Percentiles rank a stretch among this genome's conserved stretches.
phyloP scores from a whole-genome alignment of 306 rosid genomes.

The Vigna mungo region DNA sequence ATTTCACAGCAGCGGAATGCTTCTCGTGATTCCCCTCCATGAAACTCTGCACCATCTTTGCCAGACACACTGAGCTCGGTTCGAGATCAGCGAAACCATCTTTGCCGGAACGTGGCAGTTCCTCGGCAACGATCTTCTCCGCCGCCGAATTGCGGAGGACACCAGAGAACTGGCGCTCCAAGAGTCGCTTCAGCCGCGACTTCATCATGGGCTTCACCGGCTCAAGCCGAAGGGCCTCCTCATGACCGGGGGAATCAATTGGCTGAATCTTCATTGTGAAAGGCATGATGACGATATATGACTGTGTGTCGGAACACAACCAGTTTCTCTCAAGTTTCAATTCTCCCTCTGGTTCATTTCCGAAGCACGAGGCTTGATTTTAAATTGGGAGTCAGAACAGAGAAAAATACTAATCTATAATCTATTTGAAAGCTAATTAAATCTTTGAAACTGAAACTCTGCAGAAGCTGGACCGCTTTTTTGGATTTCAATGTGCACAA shows the following conservation, averaged over 20 bases:
- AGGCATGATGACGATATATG: slow-evolving; percentile 49
- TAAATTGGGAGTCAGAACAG: slow-evolving; percentile 25
- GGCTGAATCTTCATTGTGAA: slow-evolving; percentile 92
- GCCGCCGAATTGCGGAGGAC: slow-evolving; percentile 56
- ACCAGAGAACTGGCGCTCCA: slow-evolving; percentile 78
- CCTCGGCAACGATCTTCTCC: slow-evolving; percentile 55
- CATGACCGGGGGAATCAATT: slow-evolving; percentile 58
- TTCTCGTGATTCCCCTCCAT: slow-evolving; percentile 77
- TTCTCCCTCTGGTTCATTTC: slow-evolving; percentile 42
- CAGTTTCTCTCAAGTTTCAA: slow-evolving; percentile 28
- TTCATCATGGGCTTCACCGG: slow-evolving; percentile 67
- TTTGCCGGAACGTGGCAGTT: slow-evolving; percentile 48
- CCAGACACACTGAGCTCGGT: slow-evolving; percentile 78
- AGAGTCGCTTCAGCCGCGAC: slow-evolving; percentile 79
- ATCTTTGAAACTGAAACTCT: slow-evolving; percentile 42
- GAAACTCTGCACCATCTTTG: slow-evolving; percentile 87
- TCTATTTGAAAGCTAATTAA: slow-evolving; percentile 22
- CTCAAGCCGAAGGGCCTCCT: slow-evolving; percentile 53
- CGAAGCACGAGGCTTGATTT: slow-evolving; percentile 40
- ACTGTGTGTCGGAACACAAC: background rate
- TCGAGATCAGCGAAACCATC: slow-evolving; percentile 60
- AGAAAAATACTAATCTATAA: background rate
- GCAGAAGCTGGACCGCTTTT: slow-evolving; percentile 18
- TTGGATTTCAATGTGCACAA: slow-evolving; percentile 51
- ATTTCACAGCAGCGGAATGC: slow-evolving; percentile 52